Evolutionary conservation across 805 yeast genomes (phyloP).

Genomic region (Sugiyamaella floridensis): DNA sequence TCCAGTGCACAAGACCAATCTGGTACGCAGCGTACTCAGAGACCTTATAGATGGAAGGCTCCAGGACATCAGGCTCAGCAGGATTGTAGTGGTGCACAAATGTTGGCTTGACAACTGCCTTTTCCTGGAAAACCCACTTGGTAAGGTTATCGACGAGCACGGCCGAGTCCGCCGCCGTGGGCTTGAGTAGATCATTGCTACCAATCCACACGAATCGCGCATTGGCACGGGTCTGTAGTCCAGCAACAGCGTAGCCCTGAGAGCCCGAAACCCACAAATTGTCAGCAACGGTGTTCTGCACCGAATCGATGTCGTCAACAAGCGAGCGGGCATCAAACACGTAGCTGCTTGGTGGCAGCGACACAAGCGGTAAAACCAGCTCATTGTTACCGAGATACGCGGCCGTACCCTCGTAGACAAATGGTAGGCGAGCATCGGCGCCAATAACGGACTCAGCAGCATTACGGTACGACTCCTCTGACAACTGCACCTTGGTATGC

Average conservation of each 20-base stretch:
- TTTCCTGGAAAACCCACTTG: slow-evolving; percentile 70
- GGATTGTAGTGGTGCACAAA: slow-evolving; percentile 49
- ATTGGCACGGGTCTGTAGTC: slow-evolving; percentile 70
- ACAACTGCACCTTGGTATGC: slow-evolving; percentile 24
- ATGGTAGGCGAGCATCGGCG: slow-evolving; percentile 9
- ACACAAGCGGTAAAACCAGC: slow-evolving; percentile 60
- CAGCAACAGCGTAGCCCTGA: slow-evolving; percentile 70
- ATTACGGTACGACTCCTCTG: slow-evolving; percentile 11
- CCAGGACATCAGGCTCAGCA: slow-evolving; percentile 27
- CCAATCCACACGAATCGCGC: slow-evolving; percentile 83
- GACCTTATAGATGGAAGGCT: slow-evolving; percentile 51
- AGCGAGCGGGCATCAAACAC: slow-evolving; percentile 38
- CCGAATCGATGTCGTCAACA: slow-evolving; percentile 29
- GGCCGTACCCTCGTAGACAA: slow-evolving; percentile 48
- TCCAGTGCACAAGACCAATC: slow-evolving; percentile 38
- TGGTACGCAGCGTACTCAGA: slow-evolving; percentile 61
- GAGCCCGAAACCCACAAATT: slow-evolving; percentile 66
- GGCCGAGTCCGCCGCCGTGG: slow-evolving; percentile 15
- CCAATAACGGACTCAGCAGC: slow-evolving; percentile 8
- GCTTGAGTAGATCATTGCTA: slow-evolving; percentile 49
- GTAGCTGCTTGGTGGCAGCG: slow-evolving; percentile 59
- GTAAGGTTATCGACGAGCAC: slow-evolving; percentile 29
- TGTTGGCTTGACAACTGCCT: slow-evolving; percentile 52
- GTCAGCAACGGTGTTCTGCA: slow-evolving; percentile 35
- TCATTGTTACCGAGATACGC: slow-evolving; percentile 67